A percentile compares a stretch with the other conserved stretches of the same genome.
These are phyloP conservation scores for Bipolaris cookei DNA, from an alignment of 2,329 filamentous ascomycete genomes.

Conservation along the genomic window DNA sequence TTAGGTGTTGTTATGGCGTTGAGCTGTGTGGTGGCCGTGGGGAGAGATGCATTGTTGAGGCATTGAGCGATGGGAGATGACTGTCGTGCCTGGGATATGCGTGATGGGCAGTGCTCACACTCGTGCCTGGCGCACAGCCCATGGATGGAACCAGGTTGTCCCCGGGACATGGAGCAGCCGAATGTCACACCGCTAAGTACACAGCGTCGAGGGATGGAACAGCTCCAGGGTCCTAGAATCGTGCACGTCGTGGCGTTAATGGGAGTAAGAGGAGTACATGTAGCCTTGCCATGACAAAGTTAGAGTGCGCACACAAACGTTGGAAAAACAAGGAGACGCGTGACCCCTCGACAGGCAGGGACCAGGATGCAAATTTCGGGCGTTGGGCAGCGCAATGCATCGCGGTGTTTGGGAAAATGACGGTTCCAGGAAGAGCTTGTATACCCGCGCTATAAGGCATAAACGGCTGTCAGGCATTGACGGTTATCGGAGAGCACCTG, in stretches of 20 bases:
- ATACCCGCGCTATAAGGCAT: background rate
- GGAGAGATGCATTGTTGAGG: background rate
- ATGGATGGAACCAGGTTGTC: background rate
- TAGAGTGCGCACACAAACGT: background rate
- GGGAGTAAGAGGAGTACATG: background rate
- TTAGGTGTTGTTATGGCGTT: background rate
- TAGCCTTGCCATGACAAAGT: background rate
- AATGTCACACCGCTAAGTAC: slow-evolving; percentile 1
- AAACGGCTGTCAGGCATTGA: background rate
- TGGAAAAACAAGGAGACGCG: background rate
- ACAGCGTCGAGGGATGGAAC: background rate
- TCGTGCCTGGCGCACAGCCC: no score
- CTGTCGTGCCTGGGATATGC: background rate
- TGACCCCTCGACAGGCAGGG: background rate
- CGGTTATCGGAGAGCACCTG: background rate
- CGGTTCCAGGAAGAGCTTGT: background rate
- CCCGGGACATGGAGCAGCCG: background rate
- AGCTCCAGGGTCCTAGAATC: background rate
- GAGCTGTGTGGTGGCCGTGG: background rate
- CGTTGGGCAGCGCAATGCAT: background rate
- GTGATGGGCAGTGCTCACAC: background rate
- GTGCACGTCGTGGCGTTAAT: background rate
- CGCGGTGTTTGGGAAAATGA: background rate
- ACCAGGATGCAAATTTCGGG: background rate
- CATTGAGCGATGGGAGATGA: background rate